These are phyloP conservation scores for Clonostachys rhizophaga DNA, from an alignment of 2,329 filamentous ascomycete genomes.

Conservation along the genomic window DNA sequence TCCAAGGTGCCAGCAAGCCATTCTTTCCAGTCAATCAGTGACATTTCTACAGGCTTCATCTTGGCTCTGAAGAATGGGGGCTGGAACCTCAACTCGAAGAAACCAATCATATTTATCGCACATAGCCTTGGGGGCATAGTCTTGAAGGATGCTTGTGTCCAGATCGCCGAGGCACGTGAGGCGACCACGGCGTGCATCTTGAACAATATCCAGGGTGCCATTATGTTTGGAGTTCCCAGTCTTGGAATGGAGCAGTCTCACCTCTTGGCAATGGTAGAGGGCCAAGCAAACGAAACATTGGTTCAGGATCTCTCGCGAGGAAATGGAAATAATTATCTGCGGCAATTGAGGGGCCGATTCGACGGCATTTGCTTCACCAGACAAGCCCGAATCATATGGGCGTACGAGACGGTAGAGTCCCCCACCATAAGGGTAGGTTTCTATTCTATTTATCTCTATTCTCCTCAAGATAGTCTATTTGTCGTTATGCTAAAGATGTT, in stretches of 20 bases:
- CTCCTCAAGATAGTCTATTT: neutral
- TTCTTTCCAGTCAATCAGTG: neutral
- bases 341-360: no score
- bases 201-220: neutral
- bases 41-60: neutral
- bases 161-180: neutral
- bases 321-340: no score
- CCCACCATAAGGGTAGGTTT: neutral
- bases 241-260: neutral
- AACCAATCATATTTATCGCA: neutral
- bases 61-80: neutral
- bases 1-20: neutral
- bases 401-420: neutral
- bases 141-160: neutral
- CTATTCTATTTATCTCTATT: neutral
- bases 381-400: neutral
- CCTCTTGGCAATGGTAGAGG: neutral
- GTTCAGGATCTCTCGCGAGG: neutral
- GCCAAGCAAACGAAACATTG: neutral
- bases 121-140: slow-evolving; percentile 1
- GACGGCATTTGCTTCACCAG: no score
- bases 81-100: neutral
- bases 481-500: neutral
- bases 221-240: neutral
- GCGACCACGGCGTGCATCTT: neutral